Conservation (phyloP, 2,329 filamentous ascomycete species). For the Aspergillus sp. region DNA sequence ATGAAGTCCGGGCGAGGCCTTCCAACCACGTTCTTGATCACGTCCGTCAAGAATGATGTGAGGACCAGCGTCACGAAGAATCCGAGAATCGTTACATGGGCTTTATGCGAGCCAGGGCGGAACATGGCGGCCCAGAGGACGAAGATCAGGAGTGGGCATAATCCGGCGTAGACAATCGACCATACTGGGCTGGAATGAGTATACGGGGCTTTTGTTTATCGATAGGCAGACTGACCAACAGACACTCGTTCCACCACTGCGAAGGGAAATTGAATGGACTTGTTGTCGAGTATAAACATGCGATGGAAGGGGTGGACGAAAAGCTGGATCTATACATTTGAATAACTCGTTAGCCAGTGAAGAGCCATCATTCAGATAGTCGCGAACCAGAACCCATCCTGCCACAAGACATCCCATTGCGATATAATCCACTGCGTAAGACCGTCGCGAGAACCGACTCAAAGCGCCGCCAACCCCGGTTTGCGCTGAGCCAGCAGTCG, state of each 20-base stretch:
- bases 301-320: constrained; percentile 82
- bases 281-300: constrained; percentile 85
- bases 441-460: constrained; percentile 56
- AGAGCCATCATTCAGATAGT: neutral
- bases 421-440: constrained; percentile 83
- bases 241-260: constrained; percentile 77
- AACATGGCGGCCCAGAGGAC: constrained; percentile 57
- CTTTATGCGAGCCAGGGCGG: constrained; percentile 64
- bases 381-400: constrained; percentile 45
- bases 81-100: constrained; percentile 77
- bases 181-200: constrained; percentile 36
- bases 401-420: constrained; percentile 65
- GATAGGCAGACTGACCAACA: constrained; percentile 49
- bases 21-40: constrained; percentile 83
- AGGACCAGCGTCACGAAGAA: constrained; percentile 70
- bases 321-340: constrained; percentile 50
- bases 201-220: neutral
- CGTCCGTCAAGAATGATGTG: constrained; percentile 76
- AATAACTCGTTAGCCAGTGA: neutral
- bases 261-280: constrained; percentile 78
- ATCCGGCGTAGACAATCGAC: constrained; percentile 73
- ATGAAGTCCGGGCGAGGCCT: constrained; percentile 80
- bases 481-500: constrained; percentile 18
- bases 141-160: constrained; percentile 62
- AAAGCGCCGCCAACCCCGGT: constrained; percentile 41